Evolutionary conservation across 1,284 basidiomycete species (phyloP).

Genomic region (Moniliophthora roreri): DNA sequence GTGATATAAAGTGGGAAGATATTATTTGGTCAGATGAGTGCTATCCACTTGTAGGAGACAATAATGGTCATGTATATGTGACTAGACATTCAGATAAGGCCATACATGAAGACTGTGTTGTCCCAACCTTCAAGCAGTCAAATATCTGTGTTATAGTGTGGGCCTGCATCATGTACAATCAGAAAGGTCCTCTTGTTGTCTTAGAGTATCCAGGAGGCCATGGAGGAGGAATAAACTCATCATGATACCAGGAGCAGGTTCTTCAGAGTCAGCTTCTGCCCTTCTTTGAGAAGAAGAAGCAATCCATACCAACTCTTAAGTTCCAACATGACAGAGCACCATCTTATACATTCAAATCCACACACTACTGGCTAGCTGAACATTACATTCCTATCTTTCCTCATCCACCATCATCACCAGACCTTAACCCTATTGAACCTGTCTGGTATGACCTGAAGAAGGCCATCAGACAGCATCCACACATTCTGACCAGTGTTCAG

Average conservation of each 20-base stretch:
- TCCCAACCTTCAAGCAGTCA: slow-evolving; percentile 13
- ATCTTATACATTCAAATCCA: slow-evolving; percentile 18
- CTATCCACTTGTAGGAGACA: slow-evolving; percentile 20
- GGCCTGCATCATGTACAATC: slow-evolving; percentile 19
- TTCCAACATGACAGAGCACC: slow-evolving; percentile 28
- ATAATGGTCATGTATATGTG: slow-evolving; percentile 17
- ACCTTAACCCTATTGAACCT: slow-evolving; percentile 23
- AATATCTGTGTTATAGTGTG: slow-evolving; percentile 10
- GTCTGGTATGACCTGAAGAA: slow-evolving; percentile 26
- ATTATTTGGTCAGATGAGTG: slow-evolving; percentile 22
- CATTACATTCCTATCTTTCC: slow-evolving; percentile 15
- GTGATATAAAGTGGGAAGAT: slow-evolving; percentile 6
- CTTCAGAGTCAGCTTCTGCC: slow-evolving; percentile 14
- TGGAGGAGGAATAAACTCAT: slow-evolving; percentile 22
- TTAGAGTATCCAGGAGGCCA: slow-evolving; percentile 26
- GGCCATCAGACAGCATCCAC: slow-evolving; percentile 8
- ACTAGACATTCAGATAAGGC: slow-evolving; percentile 12
- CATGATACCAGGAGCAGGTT: slow-evolving; percentile 22
- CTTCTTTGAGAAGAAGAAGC: slow-evolving; percentile 17
- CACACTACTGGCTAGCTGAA: slow-evolving; percentile 19
- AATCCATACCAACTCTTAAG: neutral
- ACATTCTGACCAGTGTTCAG: slow-evolving; percentile 16
- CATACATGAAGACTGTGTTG: slow-evolving; percentile 12
- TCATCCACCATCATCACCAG: slow-evolving; percentile 19
- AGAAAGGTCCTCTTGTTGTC: slow-evolving; percentile 21